Conservation (phyloP, 805 yeast species). For the Myxozyma neotropica region DNA sequence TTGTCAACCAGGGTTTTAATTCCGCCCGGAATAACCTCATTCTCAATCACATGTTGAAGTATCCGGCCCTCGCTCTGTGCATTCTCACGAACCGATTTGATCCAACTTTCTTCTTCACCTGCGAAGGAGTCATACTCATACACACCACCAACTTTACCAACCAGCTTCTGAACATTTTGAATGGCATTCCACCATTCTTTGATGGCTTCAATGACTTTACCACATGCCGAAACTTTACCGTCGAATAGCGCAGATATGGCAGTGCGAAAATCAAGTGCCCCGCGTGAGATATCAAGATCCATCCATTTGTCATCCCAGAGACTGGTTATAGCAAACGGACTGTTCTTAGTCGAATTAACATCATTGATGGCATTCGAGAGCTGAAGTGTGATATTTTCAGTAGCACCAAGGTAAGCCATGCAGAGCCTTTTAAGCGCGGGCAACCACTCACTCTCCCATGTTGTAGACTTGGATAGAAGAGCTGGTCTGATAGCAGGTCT, state of each 20-base stretch:
- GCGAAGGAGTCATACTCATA: constrained; percentile 20
- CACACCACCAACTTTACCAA: constrained; percentile 10
- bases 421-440: constrained; percentile 15
- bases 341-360: background rate
- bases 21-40: constrained; percentile 17
- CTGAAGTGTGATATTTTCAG: background rate
- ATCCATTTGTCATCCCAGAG: constrained; percentile 32
- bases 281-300: constrained; percentile 25
- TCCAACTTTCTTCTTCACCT: constrained; percentile 18
- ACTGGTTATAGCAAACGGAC: background rate
- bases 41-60: constrained; percentile 6
- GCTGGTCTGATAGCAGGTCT: constrained; percentile 12
- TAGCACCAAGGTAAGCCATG: constrained; percentile 1
- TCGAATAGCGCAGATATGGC: constrained; percentile 17
- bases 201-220: constrained; percentile 4
- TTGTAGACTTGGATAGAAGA: constrained; percentile 1
- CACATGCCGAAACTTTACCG: constrained; percentile 12
- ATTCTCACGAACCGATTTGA: constrained; percentile 2
- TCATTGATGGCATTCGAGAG: background rate
- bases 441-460: constrained; percentile 19
- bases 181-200: constrained; percentile 20
- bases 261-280: constrained; percentile 23
- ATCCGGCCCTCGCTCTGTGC: constrained; percentile 9
- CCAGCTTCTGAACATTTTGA: background rate
- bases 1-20: background rate